These are phyloP conservation scores for Magnusiomyces suaveolens DNA, from an alignment of 1,139 yeast genomes.

Conservation along the genomic window DNA sequence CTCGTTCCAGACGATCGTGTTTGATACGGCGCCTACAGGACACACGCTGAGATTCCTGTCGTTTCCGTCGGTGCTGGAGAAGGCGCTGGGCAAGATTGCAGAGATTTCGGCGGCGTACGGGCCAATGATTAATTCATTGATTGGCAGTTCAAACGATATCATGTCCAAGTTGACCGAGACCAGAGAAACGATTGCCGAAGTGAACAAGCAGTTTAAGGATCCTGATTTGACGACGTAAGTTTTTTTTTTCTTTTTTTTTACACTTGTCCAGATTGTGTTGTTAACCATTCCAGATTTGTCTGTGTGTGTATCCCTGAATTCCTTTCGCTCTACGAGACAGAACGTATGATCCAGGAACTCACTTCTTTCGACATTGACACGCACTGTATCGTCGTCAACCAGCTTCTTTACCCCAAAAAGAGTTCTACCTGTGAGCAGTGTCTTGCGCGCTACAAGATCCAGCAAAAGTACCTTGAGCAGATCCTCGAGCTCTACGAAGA, in stretches of 20 bases:
- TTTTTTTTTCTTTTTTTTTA: neutral
- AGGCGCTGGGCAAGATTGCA: conserved; percentile 74
- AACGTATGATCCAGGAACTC: conserved; percentile 92
- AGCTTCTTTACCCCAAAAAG: conserved; percentile 61
- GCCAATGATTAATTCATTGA: conserved; percentile 72
- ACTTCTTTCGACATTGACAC: conserved; percentile 93
- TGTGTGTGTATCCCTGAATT: conserved; percentile 97
- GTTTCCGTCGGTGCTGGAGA: conserved; percentile 83
- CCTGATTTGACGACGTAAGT: conserved; percentile 76
- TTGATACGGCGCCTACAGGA: conserved; percentile 98
- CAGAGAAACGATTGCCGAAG: conserved; percentile 74
- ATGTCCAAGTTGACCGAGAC: conserved; percentile 74
- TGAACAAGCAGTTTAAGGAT: conserved; percentile 87
- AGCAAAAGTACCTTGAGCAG: conserved; percentile 85
- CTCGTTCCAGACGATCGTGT: conserved; percentile 77
- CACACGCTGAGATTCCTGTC: conserved; percentile 92
- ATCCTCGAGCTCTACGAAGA: conserved; percentile 91
- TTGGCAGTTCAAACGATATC: conserved; percentile 63
- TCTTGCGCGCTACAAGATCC: conserved; percentile 90
- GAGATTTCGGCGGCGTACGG: conserved; percentile 82
- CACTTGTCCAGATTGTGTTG: neutral
- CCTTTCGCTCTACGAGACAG: conserved; percentile 89
- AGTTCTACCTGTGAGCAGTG: conserved; percentile 80
- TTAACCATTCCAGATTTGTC: conserved; percentile 40
- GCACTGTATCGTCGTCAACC: conserved; percentile 90